Evolutionary conservation across 2,329 filamentous ascomycete genomes (phyloP).

Genomic region (Xylaria sp.): DNA sequence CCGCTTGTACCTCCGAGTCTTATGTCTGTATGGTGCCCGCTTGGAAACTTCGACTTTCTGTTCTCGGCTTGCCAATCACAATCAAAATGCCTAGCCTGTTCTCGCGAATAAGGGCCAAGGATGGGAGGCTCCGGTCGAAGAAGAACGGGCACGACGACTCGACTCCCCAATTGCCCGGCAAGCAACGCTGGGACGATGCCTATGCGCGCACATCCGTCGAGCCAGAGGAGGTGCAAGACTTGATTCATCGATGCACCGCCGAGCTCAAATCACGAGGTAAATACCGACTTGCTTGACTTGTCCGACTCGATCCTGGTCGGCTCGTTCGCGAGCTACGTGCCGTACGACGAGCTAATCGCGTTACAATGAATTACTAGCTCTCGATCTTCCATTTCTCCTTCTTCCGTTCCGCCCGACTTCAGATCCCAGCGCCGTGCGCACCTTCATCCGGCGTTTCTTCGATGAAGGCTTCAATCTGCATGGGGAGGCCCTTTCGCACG

Average conservation of each 20-base stretch:
- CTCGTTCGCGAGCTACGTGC: neutral
- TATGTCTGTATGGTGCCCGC: slow-evolving; percentile 22
- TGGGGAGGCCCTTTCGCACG: slow-evolving; percentile 77
- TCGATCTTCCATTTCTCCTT: slow-evolving; percentile 90
- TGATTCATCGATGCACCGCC: slow-evolving; percentile 81
- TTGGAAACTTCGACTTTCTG: slow-evolving; percentile 19
- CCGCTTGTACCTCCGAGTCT: slow-evolving; percentile 10
- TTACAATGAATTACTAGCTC: slow-evolving; percentile 61
- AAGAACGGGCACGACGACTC: slow-evolving; percentile 64
- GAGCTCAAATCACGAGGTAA: slow-evolving; percentile 95
- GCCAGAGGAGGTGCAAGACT: slow-evolving; percentile 87
- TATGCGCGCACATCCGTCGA: slow-evolving; percentile 83
- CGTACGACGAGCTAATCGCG: slow-evolving; percentile 20
- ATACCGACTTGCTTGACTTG: neutral
- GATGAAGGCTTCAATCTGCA: slow-evolving; percentile 67
- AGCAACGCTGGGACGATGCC: slow-evolving; percentile 85
- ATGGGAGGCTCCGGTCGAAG: slow-evolving; percentile 67
- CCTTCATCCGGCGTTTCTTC: slow-evolving; percentile 93
- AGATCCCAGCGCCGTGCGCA: slow-evolving; percentile 88
- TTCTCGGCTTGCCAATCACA: slow-evolving; percentile 28
- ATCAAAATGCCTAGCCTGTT: slow-evolving; percentile 63
- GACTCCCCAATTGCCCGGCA: slow-evolving; percentile 61
- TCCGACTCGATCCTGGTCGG: neutral
- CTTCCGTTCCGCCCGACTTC: slow-evolving; percentile 93
- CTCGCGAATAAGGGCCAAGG: slow-evolving; percentile 75